Conservation (phyloP, 2,329 filamentous ascomycete genomes). For the Penicillium corylophilum region DNA sequence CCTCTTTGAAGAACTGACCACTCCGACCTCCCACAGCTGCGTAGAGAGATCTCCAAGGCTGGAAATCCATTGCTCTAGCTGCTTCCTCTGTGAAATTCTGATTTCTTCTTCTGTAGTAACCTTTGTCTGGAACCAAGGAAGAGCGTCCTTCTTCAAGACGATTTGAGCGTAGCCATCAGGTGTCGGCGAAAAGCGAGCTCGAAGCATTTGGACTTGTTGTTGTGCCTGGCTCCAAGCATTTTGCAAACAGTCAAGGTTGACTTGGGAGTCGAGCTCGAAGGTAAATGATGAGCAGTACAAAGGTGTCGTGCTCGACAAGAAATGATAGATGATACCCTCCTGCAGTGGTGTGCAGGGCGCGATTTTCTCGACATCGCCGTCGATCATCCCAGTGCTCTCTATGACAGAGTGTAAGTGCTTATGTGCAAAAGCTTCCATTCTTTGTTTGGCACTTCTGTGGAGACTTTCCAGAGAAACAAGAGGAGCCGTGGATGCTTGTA, state of each 20-base stretch:
- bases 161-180: constrained; percentile 75
- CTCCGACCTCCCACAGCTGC: constrained; percentile 34
- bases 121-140: constrained; percentile 48
- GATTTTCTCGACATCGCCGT: constrained; percentile 65
- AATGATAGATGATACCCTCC: constrained; percentile 77
- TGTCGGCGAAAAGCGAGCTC: constrained; percentile 71
- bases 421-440: constrained; percentile 64
- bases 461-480: constrained; percentile 16
- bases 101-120: constrained; percentile 31
- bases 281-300: constrained; percentile 78
- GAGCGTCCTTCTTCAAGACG: constrained; percentile 49
- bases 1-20: constrained; percentile 26
- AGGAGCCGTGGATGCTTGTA: constrained; percentile 10
- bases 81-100: constrained; percentile 34
- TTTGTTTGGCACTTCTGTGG: constrained; percentile 56
- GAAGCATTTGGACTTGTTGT: constrained; percentile 60
- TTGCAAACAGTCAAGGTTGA: constrained; percentile 52
- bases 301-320: constrained; percentile 55
- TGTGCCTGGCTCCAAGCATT: constrained; percentile 60
- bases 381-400: constrained; percentile 51
- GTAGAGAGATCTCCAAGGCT: constrained; percentile 48
- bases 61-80: constrained; percentile 54
- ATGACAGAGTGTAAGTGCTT: constrained; percentile 57
- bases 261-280: constrained; percentile 52
- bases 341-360: constrained; percentile 83